These are phyloP conservation scores for Cladophialophora carrionii DNA, from an alignment of 2,329 filamentous ascomycete species.

Conservation along the genomic window DNA sequence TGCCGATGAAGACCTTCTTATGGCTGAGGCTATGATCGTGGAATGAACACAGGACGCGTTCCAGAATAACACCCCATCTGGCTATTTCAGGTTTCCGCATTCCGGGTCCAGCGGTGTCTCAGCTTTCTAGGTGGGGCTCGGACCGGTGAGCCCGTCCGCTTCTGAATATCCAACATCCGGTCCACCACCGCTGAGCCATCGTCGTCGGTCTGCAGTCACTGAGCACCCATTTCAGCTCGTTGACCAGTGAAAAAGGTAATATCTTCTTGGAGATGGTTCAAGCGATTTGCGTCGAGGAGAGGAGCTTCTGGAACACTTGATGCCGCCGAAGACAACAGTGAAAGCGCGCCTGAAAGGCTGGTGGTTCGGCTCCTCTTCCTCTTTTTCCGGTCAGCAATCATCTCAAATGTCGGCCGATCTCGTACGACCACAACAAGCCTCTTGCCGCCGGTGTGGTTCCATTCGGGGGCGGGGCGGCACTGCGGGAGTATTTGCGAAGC, in stretches of 20 bases:
- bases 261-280: constrained; percentile 58
- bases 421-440: constrained; percentile 55
- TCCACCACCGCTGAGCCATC: constrained; percentile 20
- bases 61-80: background rate
- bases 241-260: constrained; percentile 59
- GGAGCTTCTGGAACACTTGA: constrained; percentile 37
- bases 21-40: constrained; percentile 44
- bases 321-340: constrained; percentile 45
- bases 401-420: constrained; percentile 43
- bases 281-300: constrained; percentile 51
- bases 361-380: constrained; percentile 50
- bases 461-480: no score
- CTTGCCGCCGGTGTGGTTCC: constrained; percentile 53
- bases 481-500: no score
- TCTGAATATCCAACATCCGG: constrained; percentile 18
- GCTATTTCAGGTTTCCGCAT: background rate
- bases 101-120: constrained; percentile 14
- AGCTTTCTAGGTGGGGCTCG: constrained; percentile 16
- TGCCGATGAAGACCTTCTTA: constrained; percentile 48
- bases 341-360: constrained; percentile 55
- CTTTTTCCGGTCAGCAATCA: constrained; percentile 30
- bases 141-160: constrained; percentile 25
- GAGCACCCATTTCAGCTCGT: constrained; percentile 34
- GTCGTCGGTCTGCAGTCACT: constrained; percentile 21
- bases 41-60: constrained; percentile 35